These are phyloP conservation scores for Phytophthora litchii DNA, from an alignment of 352 stramenopile genomes.

Conservation along the genomic window DNA sequence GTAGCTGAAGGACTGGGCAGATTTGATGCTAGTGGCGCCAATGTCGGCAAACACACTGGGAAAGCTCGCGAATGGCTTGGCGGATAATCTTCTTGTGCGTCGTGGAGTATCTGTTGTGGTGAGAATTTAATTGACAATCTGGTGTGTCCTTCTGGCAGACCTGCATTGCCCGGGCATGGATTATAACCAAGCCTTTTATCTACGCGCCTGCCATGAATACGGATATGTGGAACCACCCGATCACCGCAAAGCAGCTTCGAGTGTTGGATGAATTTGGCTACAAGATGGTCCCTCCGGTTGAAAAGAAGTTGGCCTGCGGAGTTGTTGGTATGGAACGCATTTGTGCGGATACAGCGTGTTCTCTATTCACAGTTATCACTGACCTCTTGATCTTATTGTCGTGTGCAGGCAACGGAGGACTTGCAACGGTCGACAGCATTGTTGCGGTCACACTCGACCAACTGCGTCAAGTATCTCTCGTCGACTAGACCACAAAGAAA, in stretches of 20 bases:
- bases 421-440: slow-evolving; percentile 73
- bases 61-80: slow-evolving; percentile 93
- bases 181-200: slow-evolving; percentile 92
- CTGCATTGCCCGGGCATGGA: slow-evolving; percentile 93
- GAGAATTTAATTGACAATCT: slow-evolving; percentile 4
- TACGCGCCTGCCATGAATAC: slow-evolving; percentile 98
- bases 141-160: slow-evolving; percentile 51
- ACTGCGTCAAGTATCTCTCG: slow-evolving; percentile 24
- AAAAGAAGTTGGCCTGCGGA: slow-evolving; percentile 95
- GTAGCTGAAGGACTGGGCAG: slow-evolving; percentile 95
- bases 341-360: slow-evolving; percentile 6
- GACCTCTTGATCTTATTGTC: slow-evolving; percentile 16
- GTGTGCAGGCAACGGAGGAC: slow-evolving; percentile 61
- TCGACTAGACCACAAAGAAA: slow-evolving; percentile 28
- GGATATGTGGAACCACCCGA: slow-evolving; percentile 96
- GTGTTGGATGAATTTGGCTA: slow-evolving; percentile 73
- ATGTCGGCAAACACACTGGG: slow-evolving; percentile 92
- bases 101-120: background rate
- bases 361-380: slow-evolving; percentile 29
- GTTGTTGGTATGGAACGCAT: slow-evolving; percentile 76
- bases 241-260: slow-evolving; percentile 84
- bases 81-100: slow-evolving; percentile 93
- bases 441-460: slow-evolving; percentile 38
- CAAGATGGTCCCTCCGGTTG: slow-evolving; percentile 84
- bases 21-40: slow-evolving; percentile 89